Conservation (phyloP, 331 rosid species). For the Erythrophleum ivorense region DNA sequence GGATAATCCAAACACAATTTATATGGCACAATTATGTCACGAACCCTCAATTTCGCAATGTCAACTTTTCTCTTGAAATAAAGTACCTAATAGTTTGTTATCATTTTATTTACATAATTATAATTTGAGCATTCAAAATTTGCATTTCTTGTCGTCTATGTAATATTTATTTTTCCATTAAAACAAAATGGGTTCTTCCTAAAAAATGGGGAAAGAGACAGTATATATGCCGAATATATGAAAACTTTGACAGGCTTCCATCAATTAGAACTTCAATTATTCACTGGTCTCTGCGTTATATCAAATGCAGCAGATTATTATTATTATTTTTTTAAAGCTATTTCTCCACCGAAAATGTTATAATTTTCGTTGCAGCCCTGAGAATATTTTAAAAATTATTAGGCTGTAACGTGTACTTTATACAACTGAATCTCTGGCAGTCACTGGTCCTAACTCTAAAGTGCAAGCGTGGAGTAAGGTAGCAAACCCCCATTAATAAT, state of each 20-base stretch:
- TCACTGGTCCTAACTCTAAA: conserved; percentile 33
- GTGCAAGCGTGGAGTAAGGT: conserved; percentile 26
- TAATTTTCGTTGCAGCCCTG: background rate
- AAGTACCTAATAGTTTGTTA: background rate
- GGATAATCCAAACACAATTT: background rate
- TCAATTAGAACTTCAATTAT: background rate
- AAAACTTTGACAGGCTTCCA: conserved; percentile 10
- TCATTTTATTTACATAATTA: background rate
- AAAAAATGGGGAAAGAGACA: background rate
- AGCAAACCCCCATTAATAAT: background rate
- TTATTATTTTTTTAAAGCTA: background rate
- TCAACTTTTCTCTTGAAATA: background rate
- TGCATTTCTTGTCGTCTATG: background rate
- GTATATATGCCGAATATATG: conserved; percentile 11
- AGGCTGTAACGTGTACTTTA: background rate
- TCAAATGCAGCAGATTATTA: conserved; percentile 29
- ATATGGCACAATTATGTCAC: background rate
- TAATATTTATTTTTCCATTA: background rate
- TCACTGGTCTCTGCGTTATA: conserved; percentile 22
- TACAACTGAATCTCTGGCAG: conserved; percentile 31
- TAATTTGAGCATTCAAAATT: background rate
- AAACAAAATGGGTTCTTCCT: background rate
- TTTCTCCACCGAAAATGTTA: conserved; percentile 40
- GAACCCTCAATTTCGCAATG: background rate
- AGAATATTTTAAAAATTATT: background rate